Evolutionary conservation across 1,284 basidiomycete genomes (phyloP).

Genomic region (Trichosporon sp.): DNA sequence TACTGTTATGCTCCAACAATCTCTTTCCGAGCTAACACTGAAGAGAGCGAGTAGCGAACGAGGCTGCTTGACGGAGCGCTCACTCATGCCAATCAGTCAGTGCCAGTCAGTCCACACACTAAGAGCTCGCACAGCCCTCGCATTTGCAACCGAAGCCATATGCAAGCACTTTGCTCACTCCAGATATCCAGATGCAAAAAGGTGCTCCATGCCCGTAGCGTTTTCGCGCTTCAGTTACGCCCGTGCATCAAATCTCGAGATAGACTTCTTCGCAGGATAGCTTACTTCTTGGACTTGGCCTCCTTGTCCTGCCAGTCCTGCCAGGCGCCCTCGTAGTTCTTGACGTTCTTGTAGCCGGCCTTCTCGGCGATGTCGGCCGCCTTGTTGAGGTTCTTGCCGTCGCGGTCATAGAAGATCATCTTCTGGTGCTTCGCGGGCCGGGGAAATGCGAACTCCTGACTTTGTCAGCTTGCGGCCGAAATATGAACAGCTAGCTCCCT

Average conservation of each 20-base stretch:
- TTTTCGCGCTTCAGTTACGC: no score
- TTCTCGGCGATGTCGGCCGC: slow-evolving; percentile 75
- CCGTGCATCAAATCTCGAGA: not conserved
- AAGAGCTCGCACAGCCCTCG: no score
- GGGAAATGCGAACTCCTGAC: slow-evolving; percentile 63
- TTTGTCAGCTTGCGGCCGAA: not conserved
- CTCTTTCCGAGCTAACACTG: no score
- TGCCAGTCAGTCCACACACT: no score
- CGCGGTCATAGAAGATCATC: slow-evolving; percentile 83
- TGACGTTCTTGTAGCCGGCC: slow-evolving; percentile 73
- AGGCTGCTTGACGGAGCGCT: no score
- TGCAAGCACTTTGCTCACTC: no score
- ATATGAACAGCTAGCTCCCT: not conserved
- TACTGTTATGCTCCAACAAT: no score
- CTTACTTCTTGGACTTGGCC: slow-evolving; percentile 6
- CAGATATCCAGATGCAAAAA: no score
- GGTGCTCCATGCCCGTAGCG: no score
- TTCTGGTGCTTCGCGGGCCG: slow-evolving; percentile 70
- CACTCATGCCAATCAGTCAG: no score
- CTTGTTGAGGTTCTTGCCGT: slow-evolving; percentile 70
- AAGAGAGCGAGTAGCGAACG: no score
- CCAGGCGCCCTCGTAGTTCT: slow-evolving; percentile 60
- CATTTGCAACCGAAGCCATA: no score
- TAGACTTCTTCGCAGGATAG: not conserved
- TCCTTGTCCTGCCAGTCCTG: slow-evolving; percentile 12